phyloP scores from a whole-genome alignment of 257 asterid genomes.

The Solanum gandarillasii region DNA sequence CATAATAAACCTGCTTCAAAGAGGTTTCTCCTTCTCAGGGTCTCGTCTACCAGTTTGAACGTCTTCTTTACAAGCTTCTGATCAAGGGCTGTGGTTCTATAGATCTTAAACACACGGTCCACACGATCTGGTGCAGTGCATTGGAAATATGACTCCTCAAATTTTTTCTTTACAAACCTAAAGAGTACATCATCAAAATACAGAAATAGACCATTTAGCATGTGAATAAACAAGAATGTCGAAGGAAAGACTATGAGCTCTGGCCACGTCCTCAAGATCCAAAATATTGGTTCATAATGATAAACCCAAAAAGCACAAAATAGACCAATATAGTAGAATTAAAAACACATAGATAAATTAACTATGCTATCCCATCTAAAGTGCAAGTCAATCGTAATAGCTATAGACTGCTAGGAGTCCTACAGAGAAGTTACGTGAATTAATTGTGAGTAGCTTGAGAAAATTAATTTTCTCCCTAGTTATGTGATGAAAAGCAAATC shows the following conservation, averaged over 20 bases:
- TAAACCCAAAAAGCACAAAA: not conserved
- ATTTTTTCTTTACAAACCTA: slow-evolving; percentile 96
- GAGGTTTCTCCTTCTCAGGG: slow-evolving; percentile 87
- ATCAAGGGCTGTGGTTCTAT: slow-evolving; percentile 91
- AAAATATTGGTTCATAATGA: not conserved
- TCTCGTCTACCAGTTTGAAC: slow-evolving; percentile 94
- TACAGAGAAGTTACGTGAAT: not conserved
- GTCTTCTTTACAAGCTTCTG: slow-evolving; percentile 99
- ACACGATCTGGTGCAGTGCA: slow-evolving; percentile 91
- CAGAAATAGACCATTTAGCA: not conserved
- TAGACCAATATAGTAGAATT: not conserved
- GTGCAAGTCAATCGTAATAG: not conserved
- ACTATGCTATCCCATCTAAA: not conserved
- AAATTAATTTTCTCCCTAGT: not conserved
- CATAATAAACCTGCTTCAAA: slow-evolving; percentile 90
- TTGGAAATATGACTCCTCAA: slow-evolving; percentile 91
- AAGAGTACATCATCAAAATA: slow-evolving; percentile 1
- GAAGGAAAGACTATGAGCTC: not conserved
- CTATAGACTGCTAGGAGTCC: not conserved
- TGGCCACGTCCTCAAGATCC: not conserved
- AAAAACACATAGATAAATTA: not conserved
- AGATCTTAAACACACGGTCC: slow-evolving; percentile 91
- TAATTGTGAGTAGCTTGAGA: not conserved
- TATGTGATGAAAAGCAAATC: not conserved
- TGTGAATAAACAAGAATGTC: not conserved